phyloP scores from a whole-genome alignment of 805 yeast species.

The Komagataella phaffii region DNA sequence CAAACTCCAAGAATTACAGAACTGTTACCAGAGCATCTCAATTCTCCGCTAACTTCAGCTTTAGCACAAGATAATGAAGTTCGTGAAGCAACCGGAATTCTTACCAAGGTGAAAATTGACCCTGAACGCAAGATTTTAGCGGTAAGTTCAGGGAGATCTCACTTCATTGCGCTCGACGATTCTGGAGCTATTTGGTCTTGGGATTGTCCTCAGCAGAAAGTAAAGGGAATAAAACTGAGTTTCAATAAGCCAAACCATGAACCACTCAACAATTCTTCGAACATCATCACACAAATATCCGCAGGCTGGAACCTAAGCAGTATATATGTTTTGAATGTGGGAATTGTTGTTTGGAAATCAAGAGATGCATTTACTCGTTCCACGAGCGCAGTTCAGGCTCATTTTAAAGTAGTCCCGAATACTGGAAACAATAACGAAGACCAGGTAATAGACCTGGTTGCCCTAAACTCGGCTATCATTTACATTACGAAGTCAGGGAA shows the following conservation, averaged over 20 bases:
- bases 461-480: slow-evolving; percentile 38
- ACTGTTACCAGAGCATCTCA: background rate
- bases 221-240: slow-evolving; percentile 27
- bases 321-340: slow-evolving; percentile 31
- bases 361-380: slow-evolving; percentile 12
- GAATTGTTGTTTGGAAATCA: slow-evolving; percentile 45
- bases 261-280: slow-evolving; percentile 3
- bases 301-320: slow-evolving; percentile 62
- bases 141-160: slow-evolving; percentile 51
- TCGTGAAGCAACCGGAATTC: background rate
- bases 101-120: slow-evolving; percentile 3
- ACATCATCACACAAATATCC: slow-evolving; percentile 29
- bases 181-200: slow-evolving; percentile 40
- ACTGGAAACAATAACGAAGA: slow-evolving; percentile 21
- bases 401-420: slow-evolving; percentile 25
- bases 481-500: slow-evolving; percentile 32
- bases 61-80: background rate
- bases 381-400: slow-evolving; percentile 19
- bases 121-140: slow-evolving; percentile 23
- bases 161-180: slow-evolving; percentile 46
- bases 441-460: slow-evolving; percentile 36
- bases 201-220: slow-evolving; percentile 30
- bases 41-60: background rate
- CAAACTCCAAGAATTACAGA: slow-evolving; percentile 3
- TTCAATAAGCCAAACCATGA: slow-evolving; percentile 18